Percentiles rank a stretch among this genome's conserved stretches.
Conservation (phyloP, 257 asterid species). For the Solanum medicagineum region DNA sequence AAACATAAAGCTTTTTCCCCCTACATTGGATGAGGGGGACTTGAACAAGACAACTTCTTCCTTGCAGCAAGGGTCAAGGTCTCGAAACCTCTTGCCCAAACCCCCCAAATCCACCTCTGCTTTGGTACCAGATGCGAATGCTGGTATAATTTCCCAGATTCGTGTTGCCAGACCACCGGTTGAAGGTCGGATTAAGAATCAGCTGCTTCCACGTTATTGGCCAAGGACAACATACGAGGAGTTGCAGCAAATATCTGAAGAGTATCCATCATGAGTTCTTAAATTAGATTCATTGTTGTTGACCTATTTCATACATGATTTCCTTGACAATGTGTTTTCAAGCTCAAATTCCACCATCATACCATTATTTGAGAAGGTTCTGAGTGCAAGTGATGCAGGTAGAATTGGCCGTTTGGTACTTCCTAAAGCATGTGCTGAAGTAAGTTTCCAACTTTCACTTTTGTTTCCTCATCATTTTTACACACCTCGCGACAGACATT, state of each 20-base stretch:
- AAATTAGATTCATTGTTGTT: not conserved
- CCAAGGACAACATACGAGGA: constrained; percentile 94
- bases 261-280: constrained; percentile 58
- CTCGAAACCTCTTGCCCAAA: constrained; percentile 65
- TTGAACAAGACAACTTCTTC: constrained; percentile 32
- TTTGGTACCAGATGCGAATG: constrained; percentile 40
- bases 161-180: constrained; percentile 94
- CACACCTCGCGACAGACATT: not conserved
- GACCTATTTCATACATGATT: constrained; percentile 1
- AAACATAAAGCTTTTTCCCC: constrained; percentile 21
- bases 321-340: constrained; percentile 38
- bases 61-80: constrained; percentile 39
- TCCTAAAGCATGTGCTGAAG: constrained; percentile 99
- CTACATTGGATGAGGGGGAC: constrained; percentile 42
- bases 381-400: constrained; percentile 99
- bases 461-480: not conserved
- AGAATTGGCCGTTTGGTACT: constrained; percentile 97
- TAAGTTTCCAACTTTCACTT: constrained; percentile 13
- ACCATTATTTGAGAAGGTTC: constrained; percentile 91
- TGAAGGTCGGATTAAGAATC: constrained; percentile 87
- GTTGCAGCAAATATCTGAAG: constrained; percentile 90
- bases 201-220: constrained; percentile 98
- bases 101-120: constrained; percentile 42
- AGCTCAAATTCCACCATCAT: constrained; percentile 82
- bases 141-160: constrained; percentile 42